Evolutionary conservation across 2,329 filamentous ascomycete species (phyloP), one percentile per base, ranked within the genome.

Genomic region (Penicillium paneum): DNA sequence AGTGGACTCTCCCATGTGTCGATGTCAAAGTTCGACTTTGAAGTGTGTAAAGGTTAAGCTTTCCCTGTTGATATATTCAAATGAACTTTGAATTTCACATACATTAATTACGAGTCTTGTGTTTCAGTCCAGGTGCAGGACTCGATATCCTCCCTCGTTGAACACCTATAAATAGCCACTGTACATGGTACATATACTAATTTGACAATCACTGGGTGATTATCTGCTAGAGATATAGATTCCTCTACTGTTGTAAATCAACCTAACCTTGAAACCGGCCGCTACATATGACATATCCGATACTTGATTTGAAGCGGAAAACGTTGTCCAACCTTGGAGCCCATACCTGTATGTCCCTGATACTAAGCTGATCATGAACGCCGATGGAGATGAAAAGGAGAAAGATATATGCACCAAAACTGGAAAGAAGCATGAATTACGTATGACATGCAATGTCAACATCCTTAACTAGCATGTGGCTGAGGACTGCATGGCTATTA

Each of bases 1-100:
- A 97, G 72, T 96, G 93, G 90, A 84, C 89, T 64, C 83, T 99
- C 60, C 91, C 93, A 54, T 97, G 92, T 72, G 82, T 99, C 74
- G 91, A 96, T 73, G 83, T 97, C 29, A 86, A 92, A 65, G 85
- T 97, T 49, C 81, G 90, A 59, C 76, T 96, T 60, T 94, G 66
- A 78, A 35, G 10, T 24, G 21, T 8, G 17, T 17, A 50, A 45
- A 52, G 45, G n/a, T 51, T 42, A 12, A 28, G 36, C 29, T 24
- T 45, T 2, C 10, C n/a, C 24, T 26, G n/a, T 42, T 29, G 21
- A 17, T 35, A 5, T 36, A 21, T 43, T 19, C n/a, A 19, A 15
- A 10, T 15, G 19, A 19, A 31, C 19, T 17, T 26, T 21, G 34
- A 28, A 41, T 41, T 49, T 24, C 46, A 24, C 19, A 21, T 43